phyloP scores from a whole-genome alignment of 1,139 yeast genomes.

The Lodderomyces metapsilosis region DNA sequence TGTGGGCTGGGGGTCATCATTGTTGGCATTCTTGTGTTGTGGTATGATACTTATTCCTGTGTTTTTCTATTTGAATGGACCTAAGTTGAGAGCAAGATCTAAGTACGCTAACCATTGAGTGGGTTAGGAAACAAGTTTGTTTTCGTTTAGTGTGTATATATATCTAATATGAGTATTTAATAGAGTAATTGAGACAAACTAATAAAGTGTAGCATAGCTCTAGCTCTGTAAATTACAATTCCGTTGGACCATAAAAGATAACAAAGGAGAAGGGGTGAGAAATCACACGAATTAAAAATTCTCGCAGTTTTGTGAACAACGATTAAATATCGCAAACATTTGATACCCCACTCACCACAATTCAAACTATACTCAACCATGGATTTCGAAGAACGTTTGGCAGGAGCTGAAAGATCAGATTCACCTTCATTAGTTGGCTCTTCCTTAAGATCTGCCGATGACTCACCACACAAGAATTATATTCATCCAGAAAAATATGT shows the following conservation, averaged over 20 bases:
- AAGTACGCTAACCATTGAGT: conserved; percentile 33
- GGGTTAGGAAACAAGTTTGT: background rate
- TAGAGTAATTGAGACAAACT: background rate
- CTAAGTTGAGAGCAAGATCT: conserved; percentile 41
- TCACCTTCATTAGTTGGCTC: conserved; percentile 60
- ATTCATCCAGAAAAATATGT: conserved; percentile 47
- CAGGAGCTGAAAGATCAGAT: conserved; percentile 47
- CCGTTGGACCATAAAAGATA: too few species aligned
- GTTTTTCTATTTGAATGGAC: conserved; percentile 31
- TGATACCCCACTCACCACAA: background rate
- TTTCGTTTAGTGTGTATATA: too few species aligned
- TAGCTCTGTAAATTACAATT: too few species aligned
- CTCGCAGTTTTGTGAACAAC: background rate
- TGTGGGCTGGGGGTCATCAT: conserved; percentile 66
- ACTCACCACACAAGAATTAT: conserved; percentile 45
- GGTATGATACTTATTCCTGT: conserved; percentile 68
- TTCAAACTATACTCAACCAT: conserved; percentile 19
- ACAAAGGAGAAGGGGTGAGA: too few species aligned
- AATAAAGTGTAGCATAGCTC: too few species aligned
- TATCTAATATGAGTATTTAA: background rate
- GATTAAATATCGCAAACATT: background rate
- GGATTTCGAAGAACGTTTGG: conserved; percentile 58
- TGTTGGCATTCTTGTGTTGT: conserved; percentile 55
- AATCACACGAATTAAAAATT: too few species aligned
- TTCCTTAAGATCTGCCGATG: conserved; percentile 53